phyloP scores from a whole-genome alignment of 371 early-diverging fungal genomes.

The Mucor ambiguus region DNA sequence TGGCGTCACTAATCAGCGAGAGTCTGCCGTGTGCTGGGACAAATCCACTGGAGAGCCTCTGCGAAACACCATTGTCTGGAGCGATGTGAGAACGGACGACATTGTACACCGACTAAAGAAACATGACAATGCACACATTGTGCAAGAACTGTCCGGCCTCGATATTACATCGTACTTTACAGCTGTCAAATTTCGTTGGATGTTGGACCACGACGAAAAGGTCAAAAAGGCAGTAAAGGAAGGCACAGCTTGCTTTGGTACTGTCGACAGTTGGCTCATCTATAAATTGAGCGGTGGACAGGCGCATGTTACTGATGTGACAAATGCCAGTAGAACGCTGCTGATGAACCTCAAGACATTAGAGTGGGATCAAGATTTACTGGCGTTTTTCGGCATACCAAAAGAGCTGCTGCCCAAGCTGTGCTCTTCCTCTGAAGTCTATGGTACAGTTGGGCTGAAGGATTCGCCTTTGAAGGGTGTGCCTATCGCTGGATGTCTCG shows the following conservation, averaged over 20 bases:
- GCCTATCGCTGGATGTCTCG: constrained; percentile 87
- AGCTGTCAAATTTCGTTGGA: constrained; percentile 91
- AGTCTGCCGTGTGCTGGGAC: constrained; percentile 92
- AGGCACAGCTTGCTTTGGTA: constrained; percentile 71
- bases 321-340: constrained; percentile 95
- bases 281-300: constrained; percentile 78
- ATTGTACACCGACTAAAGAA: constrained; percentile 67
- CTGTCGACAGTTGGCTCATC: constrained; percentile 88
- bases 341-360: constrained; percentile 86
- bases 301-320: constrained; percentile 87
- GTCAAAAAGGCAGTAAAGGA: constrained; percentile 56
- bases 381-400: constrained; percentile 51
- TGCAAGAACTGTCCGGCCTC: constrained; percentile 76
- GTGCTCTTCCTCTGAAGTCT: constrained; percentile 80
- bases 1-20: constrained; percentile 96
- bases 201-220: constrained; percentile 80
- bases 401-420: constrained; percentile 71
- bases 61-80: constrained; percentile 95
- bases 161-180: constrained; percentile 94
- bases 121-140: constrained; percentile 31
- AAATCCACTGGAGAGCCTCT: constrained; percentile 78
- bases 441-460: constrained; percentile 59
- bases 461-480: constrained; percentile 65
- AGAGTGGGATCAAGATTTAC: constrained; percentile 78
- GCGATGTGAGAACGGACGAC: constrained; percentile 83